Conservation (phyloP, 2,329 filamentous ascomycete genomes). For the Diaporthe sp. region DNA sequence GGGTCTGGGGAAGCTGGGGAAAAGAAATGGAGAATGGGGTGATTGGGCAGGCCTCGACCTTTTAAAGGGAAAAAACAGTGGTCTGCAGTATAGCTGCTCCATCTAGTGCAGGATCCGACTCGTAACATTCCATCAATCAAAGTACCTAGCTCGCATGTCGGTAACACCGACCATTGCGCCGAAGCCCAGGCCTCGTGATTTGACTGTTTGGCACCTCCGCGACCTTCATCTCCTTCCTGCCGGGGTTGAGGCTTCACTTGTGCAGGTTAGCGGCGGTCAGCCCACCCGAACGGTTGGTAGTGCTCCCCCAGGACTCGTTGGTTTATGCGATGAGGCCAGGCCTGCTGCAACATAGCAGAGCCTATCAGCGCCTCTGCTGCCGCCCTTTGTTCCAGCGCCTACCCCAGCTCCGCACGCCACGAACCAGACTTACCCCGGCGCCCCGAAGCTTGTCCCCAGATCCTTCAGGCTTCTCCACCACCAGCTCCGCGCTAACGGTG, state of each 20-base stretch:
- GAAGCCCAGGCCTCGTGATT: constrained; percentile 9
- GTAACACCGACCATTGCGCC: constrained; percentile 6
- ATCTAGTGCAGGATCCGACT: constrained; percentile 3
- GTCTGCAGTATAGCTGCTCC: too few relatives aligned
- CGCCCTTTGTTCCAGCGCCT: neutral
- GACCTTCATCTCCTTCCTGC: neutral
- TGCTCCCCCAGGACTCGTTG: neutral
- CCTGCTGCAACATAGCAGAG: neutral
- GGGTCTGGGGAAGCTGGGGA: constrained; percentile 3
- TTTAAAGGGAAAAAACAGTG: constrained; percentile 19
- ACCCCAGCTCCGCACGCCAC: constrained; percentile 16
- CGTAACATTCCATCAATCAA: constrained; percentile 32
- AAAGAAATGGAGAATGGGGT: neutral
- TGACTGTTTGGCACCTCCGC: neutral
- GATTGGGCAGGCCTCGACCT: neutral
- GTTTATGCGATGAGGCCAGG: neutral
- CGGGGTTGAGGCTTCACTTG: too few relatives aligned
- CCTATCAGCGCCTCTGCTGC: neutral
- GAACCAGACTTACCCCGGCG: constrained; percentile 5
- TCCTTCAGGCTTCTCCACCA: constrained; percentile 11
- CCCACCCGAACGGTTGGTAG: constrained; percentile 19
- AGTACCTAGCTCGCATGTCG: constrained; percentile 10
- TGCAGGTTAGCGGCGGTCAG: constrained; percentile 15
- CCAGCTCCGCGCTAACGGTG: neutral
- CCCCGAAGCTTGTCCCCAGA: constrained; percentile 31